phyloP scores from a whole-genome alignment of 495 filamentous ascomycete genomes.

The Pyrenula aspistea region DNA sequence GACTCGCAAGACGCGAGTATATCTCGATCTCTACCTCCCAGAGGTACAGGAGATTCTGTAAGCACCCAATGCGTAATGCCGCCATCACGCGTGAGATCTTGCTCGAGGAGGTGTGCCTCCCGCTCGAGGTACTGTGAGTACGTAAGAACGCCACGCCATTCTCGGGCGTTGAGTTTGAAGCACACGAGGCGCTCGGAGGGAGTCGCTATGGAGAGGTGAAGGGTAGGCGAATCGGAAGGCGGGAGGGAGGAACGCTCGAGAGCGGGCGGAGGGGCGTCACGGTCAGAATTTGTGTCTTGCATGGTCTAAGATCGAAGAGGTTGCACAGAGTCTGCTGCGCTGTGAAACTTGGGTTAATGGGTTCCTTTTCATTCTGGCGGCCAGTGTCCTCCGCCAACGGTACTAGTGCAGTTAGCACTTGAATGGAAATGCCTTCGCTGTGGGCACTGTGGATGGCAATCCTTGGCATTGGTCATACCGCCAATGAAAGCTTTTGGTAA shows the following conservation, averaged over 20 bases:
- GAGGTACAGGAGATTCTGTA: conserved; percentile 36
- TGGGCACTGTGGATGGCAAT: no score
- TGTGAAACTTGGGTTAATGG: no score
- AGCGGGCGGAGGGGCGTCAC: neutral
- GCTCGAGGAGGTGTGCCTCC: conserved; percentile 57
- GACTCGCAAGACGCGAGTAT: conserved; percentile 77
- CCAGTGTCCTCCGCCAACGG: no score
- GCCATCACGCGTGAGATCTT: conserved; percentile 56
- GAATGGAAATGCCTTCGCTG: no score
- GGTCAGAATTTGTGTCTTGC: no score
- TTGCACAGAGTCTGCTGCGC: no score
- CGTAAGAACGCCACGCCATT: conserved; percentile 60
- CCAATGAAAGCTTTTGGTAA: no score
- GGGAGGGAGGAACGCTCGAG: conserved; percentile 34
- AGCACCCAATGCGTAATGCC: conserved; percentile 81
- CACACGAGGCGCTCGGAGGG: conserved; percentile 47
- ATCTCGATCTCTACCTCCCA: conserved; percentile 33
- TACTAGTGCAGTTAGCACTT: no score
- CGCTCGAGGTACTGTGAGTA: conserved; percentile 63
- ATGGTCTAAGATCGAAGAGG: no score
- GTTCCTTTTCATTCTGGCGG: no score
- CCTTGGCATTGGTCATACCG: no score
- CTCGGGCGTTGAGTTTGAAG: conserved; percentile 53
- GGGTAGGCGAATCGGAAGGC: conserved; percentile 40
- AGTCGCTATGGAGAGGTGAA: conserved; percentile 59